Base-by-base conservation (phyloP, 441 rosid genomes). In the Mallotus japonicus region DNA sequence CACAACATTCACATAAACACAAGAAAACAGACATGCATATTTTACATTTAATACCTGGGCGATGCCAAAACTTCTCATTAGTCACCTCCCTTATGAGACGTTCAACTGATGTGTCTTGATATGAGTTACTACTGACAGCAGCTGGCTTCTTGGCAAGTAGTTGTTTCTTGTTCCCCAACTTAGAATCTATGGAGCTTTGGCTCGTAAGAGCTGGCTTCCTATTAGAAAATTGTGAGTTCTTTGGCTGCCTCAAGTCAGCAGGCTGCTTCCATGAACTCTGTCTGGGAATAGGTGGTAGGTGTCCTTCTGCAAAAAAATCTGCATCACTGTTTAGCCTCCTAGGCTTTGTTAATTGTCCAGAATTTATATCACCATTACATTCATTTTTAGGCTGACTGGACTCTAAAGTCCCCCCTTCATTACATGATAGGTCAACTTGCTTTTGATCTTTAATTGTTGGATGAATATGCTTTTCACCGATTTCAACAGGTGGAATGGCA, bases 1-100 rank as follows among this genome's bases (percentile, higher is more conserved):
- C 44, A 28, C 44, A 8, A 16, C 6, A 32, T 14, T 17, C 73
- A 70, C n/a, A n/a, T 53, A 47, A 28, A 11, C 32, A 64, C n/a
- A 20, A 16, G 22, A 73, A 69, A 50, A 28, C 24, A 71, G 22
- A 51, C 67, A 61, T 22, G 46, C 32, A 74, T 53, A 54, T n/a
- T 60, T 58, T 46, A 57, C 53, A 46, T 62, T 71, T 55, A 62
- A 79, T 93, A 95, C 99, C 99, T 84, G 98, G 95, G 71, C 86
- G 92, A 79, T 87, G 92, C 99, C 99, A 95, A 81, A 93, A 89
- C 80, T 91, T 95, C 77, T 91, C 92, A 74, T 84, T 91, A 59
- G 98, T 95, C 83, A 93, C 97, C 82, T 95, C 99, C 74, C 99
- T 84, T 83, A 95, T 89, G 47, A 95, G 90, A 69, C 99, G 98